These are phyloP conservation scores for Solanum etuberosum DNA, from an alignment of 257 asterid genomes.

Conservation along the genomic window DNA sequence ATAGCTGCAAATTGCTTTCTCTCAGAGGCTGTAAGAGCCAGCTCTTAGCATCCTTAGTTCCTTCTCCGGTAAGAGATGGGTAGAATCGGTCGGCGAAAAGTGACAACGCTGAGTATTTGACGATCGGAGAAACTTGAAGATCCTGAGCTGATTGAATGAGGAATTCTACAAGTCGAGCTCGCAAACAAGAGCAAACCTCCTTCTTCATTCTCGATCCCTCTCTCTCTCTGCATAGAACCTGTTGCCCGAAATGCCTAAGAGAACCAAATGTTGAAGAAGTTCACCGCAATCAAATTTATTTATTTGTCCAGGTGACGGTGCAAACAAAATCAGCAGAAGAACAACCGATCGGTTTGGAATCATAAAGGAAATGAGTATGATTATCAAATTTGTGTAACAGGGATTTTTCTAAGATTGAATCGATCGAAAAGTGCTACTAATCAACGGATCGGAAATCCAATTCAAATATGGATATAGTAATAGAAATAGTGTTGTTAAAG, in stretches of 20 bases:
- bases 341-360: background rate
- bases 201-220: background rate
- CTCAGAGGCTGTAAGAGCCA: conserved; percentile 57
- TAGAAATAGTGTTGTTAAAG: background rate
- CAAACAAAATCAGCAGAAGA: background rate
- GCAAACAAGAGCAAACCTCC: conserved; percentile 5
- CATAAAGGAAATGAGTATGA: background rate
- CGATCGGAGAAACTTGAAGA: conserved; percentile 50
- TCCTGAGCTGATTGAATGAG: conserved; percentile 20
- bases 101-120: conserved; percentile 69
- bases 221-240: background rate
- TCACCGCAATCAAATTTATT: background rate
- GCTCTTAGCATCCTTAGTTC: conserved; percentile 15
- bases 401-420: background rate
- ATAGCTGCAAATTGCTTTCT: conserved; percentile 88
- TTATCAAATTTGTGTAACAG: background rate
- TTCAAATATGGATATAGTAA: background rate
- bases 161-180: conserved; percentile 17
- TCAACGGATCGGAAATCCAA: background rate
- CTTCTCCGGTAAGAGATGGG: conserved; percentile 24
- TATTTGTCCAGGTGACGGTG: background rate
- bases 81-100: conserved; percentile 72
- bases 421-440: background rate
- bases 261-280: background rate
- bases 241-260: background rate